Evolutionary conservation across 192 early-diverging fungal species (phyloP).

Genomic region (Rhizophagus prolifer): DNA sequence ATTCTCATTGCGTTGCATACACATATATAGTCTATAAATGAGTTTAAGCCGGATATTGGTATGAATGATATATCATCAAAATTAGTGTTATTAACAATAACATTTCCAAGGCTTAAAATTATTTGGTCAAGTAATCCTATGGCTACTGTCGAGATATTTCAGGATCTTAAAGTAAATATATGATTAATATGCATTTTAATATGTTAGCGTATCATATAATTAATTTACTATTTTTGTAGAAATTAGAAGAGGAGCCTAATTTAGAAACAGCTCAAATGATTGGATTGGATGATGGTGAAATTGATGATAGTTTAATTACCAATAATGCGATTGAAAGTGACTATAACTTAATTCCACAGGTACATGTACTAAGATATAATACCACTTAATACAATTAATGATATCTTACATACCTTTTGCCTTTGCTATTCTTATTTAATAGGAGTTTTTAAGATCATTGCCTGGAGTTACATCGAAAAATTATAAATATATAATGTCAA

Average conservation of each 20-base stretch:
- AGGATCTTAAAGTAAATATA: constrained; percentile 77
- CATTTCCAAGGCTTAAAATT: constrained; percentile 81
- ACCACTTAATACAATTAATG: neutral
- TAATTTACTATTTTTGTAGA: constrained; percentile 44
- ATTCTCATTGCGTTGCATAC: neutral
- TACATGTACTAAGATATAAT: constrained; percentile 21
- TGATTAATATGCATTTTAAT: too few species aligned
- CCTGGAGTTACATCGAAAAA: constrained; percentile 85
- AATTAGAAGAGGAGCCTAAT: constrained; percentile 76
- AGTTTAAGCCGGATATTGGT: constrained; percentile 56
- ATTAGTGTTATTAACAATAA: constrained; percentile 70
- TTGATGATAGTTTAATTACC: constrained; percentile 46
- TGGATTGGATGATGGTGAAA: constrained; percentile 68
- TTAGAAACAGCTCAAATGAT: constrained; percentile 62
- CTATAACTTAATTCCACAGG: constrained; percentile 67
- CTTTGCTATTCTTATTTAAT: neutral
- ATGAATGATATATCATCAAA: constrained; percentile 69
- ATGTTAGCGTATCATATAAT: neutral
- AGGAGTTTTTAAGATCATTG: constrained; percentile 77
- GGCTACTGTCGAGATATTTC: constrained; percentile 86
- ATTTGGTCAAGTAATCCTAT: constrained; percentile 87
- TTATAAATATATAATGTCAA: constrained; percentile 72
- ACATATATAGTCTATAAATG: constrained; percentile 38
- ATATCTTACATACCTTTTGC: neutral
- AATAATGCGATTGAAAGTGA: constrained; percentile 56